Evolutionary conservation across 148 eudicot genomes (phyloP).

Genomic region (Oxyria digyna): DNA sequence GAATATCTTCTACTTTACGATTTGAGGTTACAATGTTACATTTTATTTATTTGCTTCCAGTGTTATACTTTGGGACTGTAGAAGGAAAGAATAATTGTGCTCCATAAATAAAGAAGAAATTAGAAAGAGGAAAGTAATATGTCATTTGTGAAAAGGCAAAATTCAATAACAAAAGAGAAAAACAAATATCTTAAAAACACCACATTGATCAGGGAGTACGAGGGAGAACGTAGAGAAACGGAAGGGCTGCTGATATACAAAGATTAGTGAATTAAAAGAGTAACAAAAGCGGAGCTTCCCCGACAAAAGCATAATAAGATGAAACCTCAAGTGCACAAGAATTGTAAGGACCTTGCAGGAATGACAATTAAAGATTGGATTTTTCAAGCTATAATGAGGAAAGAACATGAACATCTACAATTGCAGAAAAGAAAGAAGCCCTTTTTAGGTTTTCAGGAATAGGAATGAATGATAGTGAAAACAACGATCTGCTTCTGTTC

Average conservation of each 20-base stretch:
- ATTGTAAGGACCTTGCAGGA: neutral
- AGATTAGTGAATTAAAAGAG: neutral
- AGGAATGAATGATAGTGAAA: no score
- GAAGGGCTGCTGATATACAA: neutral
- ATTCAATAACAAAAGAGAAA: no score
- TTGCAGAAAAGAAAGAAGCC: neutral
- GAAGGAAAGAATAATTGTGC: neutral
- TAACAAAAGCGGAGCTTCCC: neutral
- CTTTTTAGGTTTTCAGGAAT: neutral
- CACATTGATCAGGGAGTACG: neutral
- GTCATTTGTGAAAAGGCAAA: neutral
- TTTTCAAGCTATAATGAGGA: neutral
- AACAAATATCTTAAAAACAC: neutral
- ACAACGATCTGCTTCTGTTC: no score
- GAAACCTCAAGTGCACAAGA: neutral
- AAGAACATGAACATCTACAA: neutral
- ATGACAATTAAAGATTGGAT: neutral
- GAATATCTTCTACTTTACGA: no score
- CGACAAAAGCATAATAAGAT: neutral
- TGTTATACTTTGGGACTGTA: neutral
- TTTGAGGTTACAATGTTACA: no score
- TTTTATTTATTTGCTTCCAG: neutral
- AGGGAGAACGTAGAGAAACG: neutral
- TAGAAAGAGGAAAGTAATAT: neutral
- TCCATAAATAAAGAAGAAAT: neutral